Conservation (phyloP, 2,329 filamentous ascomycete species). For the Aspergillus sp. region DNA sequence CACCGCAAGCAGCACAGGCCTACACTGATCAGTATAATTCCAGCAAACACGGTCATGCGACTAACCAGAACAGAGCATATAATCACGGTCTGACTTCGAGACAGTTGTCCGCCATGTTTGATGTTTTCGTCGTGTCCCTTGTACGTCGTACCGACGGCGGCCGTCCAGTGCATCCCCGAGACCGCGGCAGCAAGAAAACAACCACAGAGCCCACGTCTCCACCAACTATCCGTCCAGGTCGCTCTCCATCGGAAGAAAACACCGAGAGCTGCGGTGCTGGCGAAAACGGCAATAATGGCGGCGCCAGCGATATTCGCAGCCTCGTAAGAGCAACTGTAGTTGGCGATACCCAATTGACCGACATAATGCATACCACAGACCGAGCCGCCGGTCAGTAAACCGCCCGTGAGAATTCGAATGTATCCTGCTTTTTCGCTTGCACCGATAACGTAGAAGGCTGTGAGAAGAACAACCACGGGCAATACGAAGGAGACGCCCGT, state of each 20-base stretch:
- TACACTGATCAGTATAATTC: slow-evolving; percentile 30
- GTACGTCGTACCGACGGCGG: slow-evolving; percentile 69
- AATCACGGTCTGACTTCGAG: slow-evolving; percentile 67
- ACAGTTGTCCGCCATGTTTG: slow-evolving; percentile 42
- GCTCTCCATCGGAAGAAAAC: slow-evolving; percentile 77
- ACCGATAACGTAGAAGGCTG: slow-evolving; percentile 70
- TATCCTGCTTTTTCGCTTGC: slow-evolving; percentile 58
- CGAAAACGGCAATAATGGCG: slow-evolving; percentile 68
- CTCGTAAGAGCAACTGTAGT: slow-evolving; percentile 68
- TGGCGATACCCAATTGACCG: slow-evolving; percentile 77
- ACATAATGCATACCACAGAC: slow-evolving; percentile 87
- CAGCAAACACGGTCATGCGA: slow-evolving; percentile 4
- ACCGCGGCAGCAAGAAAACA: slow-evolving; percentile 70
- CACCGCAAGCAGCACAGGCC: slow-evolving; percentile 62
- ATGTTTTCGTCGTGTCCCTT: slow-evolving; percentile 52
- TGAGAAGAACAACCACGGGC: slow-evolving; percentile 70
- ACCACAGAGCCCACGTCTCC: slow-evolving; percentile 68
- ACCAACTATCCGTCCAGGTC: slow-evolving; percentile 75
- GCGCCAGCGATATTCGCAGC: slow-evolving; percentile 64
- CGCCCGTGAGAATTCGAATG: slow-evolving; percentile 61
- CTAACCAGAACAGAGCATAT: slow-evolving; percentile 70
- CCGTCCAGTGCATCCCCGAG: slow-evolving; percentile 86
- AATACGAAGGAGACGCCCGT: slow-evolving; percentile 78
- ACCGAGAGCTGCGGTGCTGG: slow-evolving; percentile 67
- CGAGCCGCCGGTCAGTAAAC: slow-evolving; percentile 68